These are phyloP conservation scores for Fusarium subglutinans DNA, from an alignment of 2,329 filamentous ascomycete genomes.

Conservation along the genomic window DNA sequence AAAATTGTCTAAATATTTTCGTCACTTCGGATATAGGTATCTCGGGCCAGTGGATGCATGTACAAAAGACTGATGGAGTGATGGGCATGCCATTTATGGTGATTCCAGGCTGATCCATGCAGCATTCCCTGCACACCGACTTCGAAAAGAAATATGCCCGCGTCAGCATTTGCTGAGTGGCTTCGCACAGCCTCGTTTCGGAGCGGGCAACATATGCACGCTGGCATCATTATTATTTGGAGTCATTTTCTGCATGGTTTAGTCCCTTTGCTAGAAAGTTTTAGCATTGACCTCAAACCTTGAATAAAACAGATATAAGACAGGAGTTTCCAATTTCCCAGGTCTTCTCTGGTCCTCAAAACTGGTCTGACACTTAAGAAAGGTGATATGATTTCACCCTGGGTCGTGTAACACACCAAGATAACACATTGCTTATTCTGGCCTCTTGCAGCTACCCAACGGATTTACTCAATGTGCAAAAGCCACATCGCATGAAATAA, in stretches of 20 bases:
- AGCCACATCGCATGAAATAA: background rate
- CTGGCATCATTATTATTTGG: background rate
- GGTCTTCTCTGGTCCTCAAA: too few species aligned
- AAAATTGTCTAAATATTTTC: background rate
- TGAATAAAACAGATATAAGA: too few species aligned
- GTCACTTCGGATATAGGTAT: background rate
- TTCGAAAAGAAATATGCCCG: background rate
- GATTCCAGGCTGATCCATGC: background rate
- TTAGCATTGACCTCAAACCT: background rate
- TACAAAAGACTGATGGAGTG: background rate
- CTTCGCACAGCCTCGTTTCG: background rate
- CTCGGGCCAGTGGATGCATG: background rate
- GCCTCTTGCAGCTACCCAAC: background rate
- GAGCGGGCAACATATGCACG: background rate
- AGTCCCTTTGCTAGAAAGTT: background rate
- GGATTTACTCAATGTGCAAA: background rate
- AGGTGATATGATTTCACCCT: background rate
- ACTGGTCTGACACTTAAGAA: background rate
- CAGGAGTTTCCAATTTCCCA: fast-evolving
- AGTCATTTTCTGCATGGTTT: background rate
- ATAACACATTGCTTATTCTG: background rate
- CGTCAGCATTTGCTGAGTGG: background rate
- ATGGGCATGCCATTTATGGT: background rate
- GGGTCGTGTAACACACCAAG: background rate
- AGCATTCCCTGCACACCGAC: background rate